Percentiles rank a stretch among this genome's conserved stretches.
Conservation (phyloP, 257 asterid species). For the Linaria vulgaris region DNA sequence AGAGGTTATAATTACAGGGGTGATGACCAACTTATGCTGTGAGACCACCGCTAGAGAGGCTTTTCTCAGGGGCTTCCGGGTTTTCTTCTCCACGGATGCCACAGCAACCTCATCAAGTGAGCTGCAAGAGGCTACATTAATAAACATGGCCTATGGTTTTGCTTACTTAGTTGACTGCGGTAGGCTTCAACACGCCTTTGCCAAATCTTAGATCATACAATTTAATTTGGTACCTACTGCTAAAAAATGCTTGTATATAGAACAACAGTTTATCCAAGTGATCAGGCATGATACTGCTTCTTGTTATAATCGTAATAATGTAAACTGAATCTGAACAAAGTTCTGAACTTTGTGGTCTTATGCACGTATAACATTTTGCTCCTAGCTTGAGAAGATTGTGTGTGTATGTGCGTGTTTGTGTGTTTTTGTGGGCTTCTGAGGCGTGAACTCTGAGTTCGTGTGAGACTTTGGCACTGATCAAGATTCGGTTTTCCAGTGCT, state of each 20-base stretch:
- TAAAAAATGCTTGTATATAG: background rate
- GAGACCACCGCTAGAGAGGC: slow-evolving; percentile 86
- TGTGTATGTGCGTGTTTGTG: no score
- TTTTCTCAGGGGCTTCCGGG: slow-evolving; percentile 63
- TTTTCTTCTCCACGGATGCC: slow-evolving; percentile 72
- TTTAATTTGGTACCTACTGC: background rate
- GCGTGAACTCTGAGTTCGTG: no score
- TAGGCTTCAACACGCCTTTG: slow-evolving; percentile 43
- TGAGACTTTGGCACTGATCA: no score
- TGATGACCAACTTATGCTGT: slow-evolving; percentile 76
- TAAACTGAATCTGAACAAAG: background rate
- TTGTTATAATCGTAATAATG: background rate
- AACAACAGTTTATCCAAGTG: background rate
- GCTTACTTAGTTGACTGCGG: slow-evolving; percentile 61
- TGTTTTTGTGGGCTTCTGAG: no score
- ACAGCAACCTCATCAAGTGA: slow-evolving; percentile 64
- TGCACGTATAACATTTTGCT: no score
- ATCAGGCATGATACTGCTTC: background rate
- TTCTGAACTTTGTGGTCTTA: no score
- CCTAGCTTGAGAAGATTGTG: no score
- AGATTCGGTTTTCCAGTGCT: no score
- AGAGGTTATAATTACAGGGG: slow-evolving; percentile 78
- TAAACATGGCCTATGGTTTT: slow-evolving; percentile 78
- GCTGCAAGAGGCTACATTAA: slow-evolving; percentile 68
- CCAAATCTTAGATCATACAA: slow-evolving; percentile 29